phyloP scores from a whole-genome alignment of 495 filamentous ascomycete species.

The Penicillium manginii region DNA sequence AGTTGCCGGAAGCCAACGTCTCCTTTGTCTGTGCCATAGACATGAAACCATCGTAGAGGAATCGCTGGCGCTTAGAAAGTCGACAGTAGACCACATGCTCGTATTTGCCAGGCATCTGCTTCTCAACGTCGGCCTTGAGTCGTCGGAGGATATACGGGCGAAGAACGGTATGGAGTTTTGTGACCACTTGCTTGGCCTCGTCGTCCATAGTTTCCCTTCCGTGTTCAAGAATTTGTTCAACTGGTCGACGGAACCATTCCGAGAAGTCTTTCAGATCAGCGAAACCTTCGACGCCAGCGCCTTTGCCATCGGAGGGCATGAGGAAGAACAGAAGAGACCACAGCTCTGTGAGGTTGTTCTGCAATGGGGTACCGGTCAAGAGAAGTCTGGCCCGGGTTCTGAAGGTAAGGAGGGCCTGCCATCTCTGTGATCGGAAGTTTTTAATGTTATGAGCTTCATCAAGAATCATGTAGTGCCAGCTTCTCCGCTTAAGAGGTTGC shows the following conservation, averaged over 20 bases:
- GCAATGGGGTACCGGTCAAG: slow-evolving; percentile 92
- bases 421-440: slow-evolving; percentile 95
- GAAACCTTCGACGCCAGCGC: slow-evolving; percentile 77
- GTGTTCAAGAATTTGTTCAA: slow-evolving; percentile 93
- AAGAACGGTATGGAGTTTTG: slow-evolving; percentile 89
- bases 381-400: slow-evolving; percentile 85
- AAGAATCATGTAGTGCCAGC: slow-evolving; percentile 97
- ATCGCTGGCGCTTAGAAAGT: slow-evolving; percentile 90
- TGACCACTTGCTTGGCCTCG: slow-evolving; percentile 84
- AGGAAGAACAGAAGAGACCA: slow-evolving; percentile 98
- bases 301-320: slow-evolving; percentile 79
- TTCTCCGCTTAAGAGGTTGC: slow-evolving; percentile 86
- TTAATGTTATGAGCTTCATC: slow-evolving; percentile 99
- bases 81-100: slow-evolving; percentile 96
- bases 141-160: slow-evolving; percentile 91
- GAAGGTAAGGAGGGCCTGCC: slow-evolving; percentile 92
- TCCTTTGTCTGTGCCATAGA: slow-evolving; percentile 88
- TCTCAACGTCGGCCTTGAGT: slow-evolving; percentile 97
- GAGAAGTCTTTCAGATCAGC: slow-evolving; percentile 90
- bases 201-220: slow-evolving; percentile 92
- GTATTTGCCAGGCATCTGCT: slow-evolving; percentile 98
- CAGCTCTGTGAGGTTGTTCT: slow-evolving; percentile 95
- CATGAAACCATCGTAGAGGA: slow-evolving; percentile 96
- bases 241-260: slow-evolving; percentile 88
- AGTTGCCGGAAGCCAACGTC: slow-evolving; percentile 92